Conservation (phyloP, 306 rosid genomes). For the Vigna radiata region DNA sequence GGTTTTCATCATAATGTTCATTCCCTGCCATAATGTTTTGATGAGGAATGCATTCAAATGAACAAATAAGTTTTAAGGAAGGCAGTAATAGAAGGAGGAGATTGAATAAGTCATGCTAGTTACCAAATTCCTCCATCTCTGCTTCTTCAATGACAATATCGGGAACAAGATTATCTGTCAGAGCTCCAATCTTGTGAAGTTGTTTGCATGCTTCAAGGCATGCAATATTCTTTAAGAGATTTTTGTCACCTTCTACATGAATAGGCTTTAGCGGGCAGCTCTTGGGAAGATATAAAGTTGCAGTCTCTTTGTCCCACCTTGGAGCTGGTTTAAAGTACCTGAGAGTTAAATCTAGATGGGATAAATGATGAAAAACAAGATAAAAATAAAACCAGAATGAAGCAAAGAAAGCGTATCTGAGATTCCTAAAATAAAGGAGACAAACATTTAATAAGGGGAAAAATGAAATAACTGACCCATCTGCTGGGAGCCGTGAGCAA, state of each 20-base stretch:
- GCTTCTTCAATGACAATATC: constrained; percentile 66
- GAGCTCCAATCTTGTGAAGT: constrained; percentile 83
- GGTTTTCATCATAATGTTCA: constrained; percentile 61
- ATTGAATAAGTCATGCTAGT: constrained; percentile 28
- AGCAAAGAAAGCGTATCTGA: constrained; percentile 17
- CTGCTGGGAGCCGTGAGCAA: constrained; percentile 91
- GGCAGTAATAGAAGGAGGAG: constrained; percentile 11
- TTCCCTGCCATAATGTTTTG: constrained; percentile 52
- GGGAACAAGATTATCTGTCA: constrained; percentile 82
- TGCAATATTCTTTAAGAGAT: constrained; percentile 64
- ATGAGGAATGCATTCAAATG: constrained; percentile 9
- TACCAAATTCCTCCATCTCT: constrained; percentile 62
- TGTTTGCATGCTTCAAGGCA: constrained; percentile 93
- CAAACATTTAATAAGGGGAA: neutral
- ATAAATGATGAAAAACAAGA: constrained; percentile 8
- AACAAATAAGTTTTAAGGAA: constrained; percentile 22
- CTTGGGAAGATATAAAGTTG: constrained; percentile 77
- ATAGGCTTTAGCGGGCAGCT: constrained; percentile 70
- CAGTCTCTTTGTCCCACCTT: constrained; percentile 64
- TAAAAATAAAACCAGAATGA: constrained; percentile 24
- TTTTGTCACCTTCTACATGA: constrained; percentile 56
- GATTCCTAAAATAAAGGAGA: constrained; percentile 11
- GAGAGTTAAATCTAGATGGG: constrained; percentile 25
- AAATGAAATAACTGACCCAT: constrained; percentile 69
- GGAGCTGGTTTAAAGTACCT: constrained; percentile 92